Evolutionary conservation across 306 rosid genomes (phyloP).

Genomic region (Vicia sativa): DNA sequence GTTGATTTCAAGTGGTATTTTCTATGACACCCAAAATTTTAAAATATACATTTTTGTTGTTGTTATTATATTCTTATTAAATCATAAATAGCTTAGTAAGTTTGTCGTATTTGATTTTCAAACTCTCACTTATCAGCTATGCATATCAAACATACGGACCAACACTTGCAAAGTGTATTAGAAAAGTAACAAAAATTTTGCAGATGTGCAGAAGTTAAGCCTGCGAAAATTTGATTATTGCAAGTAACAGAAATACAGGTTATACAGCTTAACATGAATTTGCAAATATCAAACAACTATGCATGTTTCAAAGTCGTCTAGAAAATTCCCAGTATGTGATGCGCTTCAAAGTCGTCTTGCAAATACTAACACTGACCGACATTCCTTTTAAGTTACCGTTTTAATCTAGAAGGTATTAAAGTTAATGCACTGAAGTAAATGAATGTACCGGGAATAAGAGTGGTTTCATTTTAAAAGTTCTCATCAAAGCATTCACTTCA

Average conservation of each 20-base stretch:
- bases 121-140: slow-evolving; percentile 5
- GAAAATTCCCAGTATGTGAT: slow-evolving; percentile 1
- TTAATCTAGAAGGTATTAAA: slow-evolving; percentile 18
- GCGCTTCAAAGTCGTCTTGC: no score
- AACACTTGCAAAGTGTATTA: background rate
- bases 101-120: slow-evolving; percentile 11
- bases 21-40: slow-evolving; percentile 8
- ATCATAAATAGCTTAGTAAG: slow-evolving; percentile 17
- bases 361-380: background rate
- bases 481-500: slow-evolving; percentile 94
- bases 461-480: slow-evolving; percentile 91
- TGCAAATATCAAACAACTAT: background rate
- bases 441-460: slow-evolving; percentile 83
- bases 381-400: background rate
- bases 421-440: slow-evolving; percentile 22
- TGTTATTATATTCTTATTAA: background rate
- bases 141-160: slow-evolving; percentile 13
- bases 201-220: slow-evolving; percentile 4
- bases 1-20: background rate
- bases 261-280: slow-evolving; percentile 13
- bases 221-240: slow-evolving; percentile 16
- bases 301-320: background rate
- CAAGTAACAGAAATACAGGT: slow-evolving; percentile 1
- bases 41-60: slow-evolving; percentile 8
- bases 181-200: slow-evolving; percentile 8